Conservation (phyloP, 1,139 yeast genomes). For the Suhomyces wounanorum region DNA sequence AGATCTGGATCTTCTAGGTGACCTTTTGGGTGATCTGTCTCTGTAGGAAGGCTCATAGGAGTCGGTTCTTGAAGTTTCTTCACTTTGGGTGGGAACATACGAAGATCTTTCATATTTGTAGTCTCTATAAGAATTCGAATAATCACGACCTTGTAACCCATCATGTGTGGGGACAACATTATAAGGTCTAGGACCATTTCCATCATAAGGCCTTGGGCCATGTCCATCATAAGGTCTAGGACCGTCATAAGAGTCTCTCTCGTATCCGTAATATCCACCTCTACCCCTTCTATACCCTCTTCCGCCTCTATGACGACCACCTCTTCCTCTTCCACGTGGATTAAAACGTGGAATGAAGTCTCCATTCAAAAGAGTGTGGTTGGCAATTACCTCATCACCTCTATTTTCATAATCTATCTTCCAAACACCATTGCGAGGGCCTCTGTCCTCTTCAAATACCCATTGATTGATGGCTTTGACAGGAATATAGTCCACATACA, state of each 20-base stretch:
- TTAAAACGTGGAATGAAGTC: slow-evolving; percentile 28
- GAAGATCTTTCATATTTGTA: slow-evolving; percentile 19
- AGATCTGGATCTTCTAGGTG: slow-evolving; percentile 19
- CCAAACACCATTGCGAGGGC: slow-evolving; percentile 50
- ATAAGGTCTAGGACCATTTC: slow-evolving; percentile 17
- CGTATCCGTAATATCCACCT: slow-evolving; percentile 10
- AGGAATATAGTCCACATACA: slow-evolving; percentile 47
- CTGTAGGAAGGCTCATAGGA: slow-evolving; percentile 22
- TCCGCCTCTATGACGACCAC: slow-evolving; percentile 10
- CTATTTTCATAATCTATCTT: slow-evolving; percentile 35
- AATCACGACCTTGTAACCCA: slow-evolving; percentile 4
- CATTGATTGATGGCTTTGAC: slow-evolving; percentile 48
- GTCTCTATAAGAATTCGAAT: slow-evolving; percentile 6
- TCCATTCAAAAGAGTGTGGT: slow-evolving; percentile 43
- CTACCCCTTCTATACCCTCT: slow-evolving; percentile 12
- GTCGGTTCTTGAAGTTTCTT: slow-evolving; percentile 20
- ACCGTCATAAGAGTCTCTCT: slow-evolving; percentile 9
- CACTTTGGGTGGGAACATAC: slow-evolving; percentile 18
- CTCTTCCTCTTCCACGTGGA: slow-evolving; percentile 17
- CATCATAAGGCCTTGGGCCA: slow-evolving; percentile 18
- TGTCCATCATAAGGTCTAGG: slow-evolving; percentile 13
- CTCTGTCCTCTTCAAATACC: slow-evolving; percentile 49
- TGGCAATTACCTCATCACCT: slow-evolving; percentile 38
- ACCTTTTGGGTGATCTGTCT: slow-evolving; percentile 9
- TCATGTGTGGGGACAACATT: slow-evolving; percentile 14